Conservation (phyloP, 106 monocot genomes). For the Dioscorea zingiberensis region DNA sequence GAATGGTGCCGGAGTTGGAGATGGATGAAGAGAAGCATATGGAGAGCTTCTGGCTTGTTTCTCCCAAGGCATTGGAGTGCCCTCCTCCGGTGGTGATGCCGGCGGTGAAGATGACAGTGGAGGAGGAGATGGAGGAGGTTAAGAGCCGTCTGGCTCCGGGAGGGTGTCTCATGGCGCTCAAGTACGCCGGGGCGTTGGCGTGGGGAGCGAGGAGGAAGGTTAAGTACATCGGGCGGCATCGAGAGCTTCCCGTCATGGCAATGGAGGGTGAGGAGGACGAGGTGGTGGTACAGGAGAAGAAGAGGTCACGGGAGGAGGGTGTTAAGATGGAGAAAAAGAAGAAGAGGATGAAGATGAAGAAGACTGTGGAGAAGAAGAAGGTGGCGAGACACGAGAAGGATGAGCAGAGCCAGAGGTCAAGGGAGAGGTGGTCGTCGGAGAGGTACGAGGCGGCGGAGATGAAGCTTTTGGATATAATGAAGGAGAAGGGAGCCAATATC, state of each 20-base stretch:
- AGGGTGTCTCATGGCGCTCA: slow-evolving; percentile 22
- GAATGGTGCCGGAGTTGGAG: slow-evolving; percentile 28
- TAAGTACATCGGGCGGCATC: slow-evolving; percentile 41
- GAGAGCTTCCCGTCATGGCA: not conserved
- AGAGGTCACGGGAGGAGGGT: slow-evolving; percentile 21
- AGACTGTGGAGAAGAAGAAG: slow-evolving; percentile 12
- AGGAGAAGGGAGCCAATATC: slow-evolving; percentile 43
- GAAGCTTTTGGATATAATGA: slow-evolving; percentile 78
- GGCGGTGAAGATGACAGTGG: not conserved
- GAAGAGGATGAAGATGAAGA: slow-evolving; percentile 21
- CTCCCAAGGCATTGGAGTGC: slow-evolving; percentile 8
- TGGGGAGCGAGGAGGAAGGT: slow-evolving; percentile 73
- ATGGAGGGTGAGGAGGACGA: slow-evolving; percentile 8
- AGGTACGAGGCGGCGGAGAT: slow-evolving; percentile 72
- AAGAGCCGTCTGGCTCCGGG: not conserved
- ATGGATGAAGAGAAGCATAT: slow-evolving; percentile 25
- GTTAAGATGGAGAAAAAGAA: slow-evolving; percentile 20
- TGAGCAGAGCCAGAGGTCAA: slow-evolving; percentile 11
- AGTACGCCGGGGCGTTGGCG: slow-evolving; percentile 15
- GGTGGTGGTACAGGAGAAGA: slow-evolving; percentile 4
- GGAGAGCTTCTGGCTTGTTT: slow-evolving; percentile 68
- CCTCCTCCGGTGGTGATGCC: not conserved
- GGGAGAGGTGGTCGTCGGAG: slow-evolving; percentile 69
- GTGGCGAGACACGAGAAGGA: not conserved
- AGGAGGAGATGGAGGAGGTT: slow-evolving; percentile 5